phyloP scores from a whole-genome alignment of 345 rosid species.

The Trapa bicornis region DNA sequence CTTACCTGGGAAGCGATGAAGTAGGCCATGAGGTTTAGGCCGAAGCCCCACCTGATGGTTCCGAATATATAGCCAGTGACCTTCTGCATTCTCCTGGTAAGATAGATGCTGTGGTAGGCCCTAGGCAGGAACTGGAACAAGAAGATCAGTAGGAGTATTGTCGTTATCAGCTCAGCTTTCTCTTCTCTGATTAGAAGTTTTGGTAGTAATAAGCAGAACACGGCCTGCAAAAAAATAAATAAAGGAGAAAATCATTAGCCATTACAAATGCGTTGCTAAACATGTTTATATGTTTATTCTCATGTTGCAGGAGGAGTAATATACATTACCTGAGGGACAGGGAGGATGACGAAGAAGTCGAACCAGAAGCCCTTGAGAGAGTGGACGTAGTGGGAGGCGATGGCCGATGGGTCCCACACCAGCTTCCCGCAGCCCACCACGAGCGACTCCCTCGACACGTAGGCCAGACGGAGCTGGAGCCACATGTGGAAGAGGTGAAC shows the following conservation, averaged over 20 bases:
- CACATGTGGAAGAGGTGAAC: constrained; percentile 60
- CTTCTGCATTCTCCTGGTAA: constrained; percentile 73
- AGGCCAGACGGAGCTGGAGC: constrained; percentile 71
- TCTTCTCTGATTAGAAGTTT: constrained; percentile 44
- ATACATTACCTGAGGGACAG: constrained; percentile 62
- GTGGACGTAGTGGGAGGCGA: constrained; percentile 52
- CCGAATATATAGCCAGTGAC: constrained; percentile 91
- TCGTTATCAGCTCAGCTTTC: constrained; percentile 48
- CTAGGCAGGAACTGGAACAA: constrained; percentile 61
- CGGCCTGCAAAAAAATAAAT: constrained; percentile 35
- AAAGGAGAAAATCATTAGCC: background rate
- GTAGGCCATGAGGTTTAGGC: constrained; percentile 80
- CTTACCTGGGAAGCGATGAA: constrained; percentile 85
- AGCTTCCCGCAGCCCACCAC: constrained; percentile 89
- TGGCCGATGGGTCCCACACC: constrained; percentile 77
- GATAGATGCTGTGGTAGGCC: constrained; percentile 58
- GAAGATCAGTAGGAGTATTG: constrained; percentile 43
- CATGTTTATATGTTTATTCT: too few species aligned
- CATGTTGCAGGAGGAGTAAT: too few species aligned
- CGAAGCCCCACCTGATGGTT: constrained; percentile 95
- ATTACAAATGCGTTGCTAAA: too few species aligned
- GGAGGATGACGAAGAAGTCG: constrained; percentile 74
- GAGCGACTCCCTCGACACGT: constrained; percentile 66
- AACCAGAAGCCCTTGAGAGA: constrained; percentile 80
- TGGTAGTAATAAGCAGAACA: constrained; percentile 65